A percentile compares a stretch with the other conserved stretches of the same genome.
phyloP scores from a whole-genome alignment of 352 stramenopile genomes.

The Peronospora destructor region DNA sequence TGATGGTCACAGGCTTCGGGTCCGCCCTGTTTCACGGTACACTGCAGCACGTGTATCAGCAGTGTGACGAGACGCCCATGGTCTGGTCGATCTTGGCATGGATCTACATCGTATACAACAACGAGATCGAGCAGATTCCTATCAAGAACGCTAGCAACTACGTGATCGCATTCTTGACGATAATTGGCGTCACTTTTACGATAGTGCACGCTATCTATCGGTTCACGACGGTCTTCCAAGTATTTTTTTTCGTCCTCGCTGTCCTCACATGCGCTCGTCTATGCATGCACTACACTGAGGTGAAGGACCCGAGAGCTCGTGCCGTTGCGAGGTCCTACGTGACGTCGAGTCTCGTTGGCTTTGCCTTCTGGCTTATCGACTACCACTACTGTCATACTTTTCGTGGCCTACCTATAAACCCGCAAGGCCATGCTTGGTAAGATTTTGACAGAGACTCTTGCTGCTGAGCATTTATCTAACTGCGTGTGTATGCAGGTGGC shows the following conservation, averaged over 20 bases:
- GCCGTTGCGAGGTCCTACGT: constrained; percentile 61
- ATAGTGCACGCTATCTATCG: constrained; percentile 69
- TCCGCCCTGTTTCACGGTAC: constrained; percentile 84
- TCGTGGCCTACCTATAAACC: constrained; percentile 54
- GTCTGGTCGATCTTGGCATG: constrained; percentile 76
- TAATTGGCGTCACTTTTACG: constrained; percentile 56
- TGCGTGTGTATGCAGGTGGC: constrained; percentile 42
- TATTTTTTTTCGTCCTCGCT: constrained; percentile 63
- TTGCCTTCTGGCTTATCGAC: constrained; percentile 70
- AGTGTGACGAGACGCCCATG: constrained; percentile 83
- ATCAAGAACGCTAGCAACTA: constrained; percentile 34
- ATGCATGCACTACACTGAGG: constrained; percentile 51
- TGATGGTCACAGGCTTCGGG: constrained; percentile 77
- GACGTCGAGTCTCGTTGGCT: constrained; percentile 50
- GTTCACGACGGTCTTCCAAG: constrained; percentile 71
- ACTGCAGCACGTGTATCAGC: constrained; percentile 75
- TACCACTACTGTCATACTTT: constrained; percentile 71
- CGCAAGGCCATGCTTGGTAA: constrained; percentile 74
- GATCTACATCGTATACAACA: constrained; percentile 81
- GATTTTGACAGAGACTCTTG: constrained; percentile 3
- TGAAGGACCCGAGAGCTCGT: constrained; percentile 44
- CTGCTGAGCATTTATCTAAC: not conserved
- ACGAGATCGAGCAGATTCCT: constrained; percentile 48
- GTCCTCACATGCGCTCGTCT: constrained; percentile 45
- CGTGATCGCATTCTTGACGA: constrained; percentile 44